Evolutionary conservation across 192 early-diverging fungal species (phyloP).

Genomic region (Mortierella alpina): DNA sequence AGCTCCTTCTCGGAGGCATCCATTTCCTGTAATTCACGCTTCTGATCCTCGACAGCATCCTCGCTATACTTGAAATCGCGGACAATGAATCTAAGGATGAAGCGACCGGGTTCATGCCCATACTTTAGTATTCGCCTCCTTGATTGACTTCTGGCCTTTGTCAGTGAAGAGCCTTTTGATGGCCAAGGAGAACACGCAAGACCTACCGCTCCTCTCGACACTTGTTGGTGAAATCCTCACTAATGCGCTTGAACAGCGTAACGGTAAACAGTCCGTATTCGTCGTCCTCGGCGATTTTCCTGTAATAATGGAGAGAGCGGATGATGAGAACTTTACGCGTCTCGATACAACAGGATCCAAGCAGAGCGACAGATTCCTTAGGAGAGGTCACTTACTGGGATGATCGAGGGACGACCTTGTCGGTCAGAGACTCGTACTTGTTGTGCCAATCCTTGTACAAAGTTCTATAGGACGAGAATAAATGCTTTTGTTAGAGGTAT

Average conservation of each 20-base stretch:
- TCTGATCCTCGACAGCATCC: conserved; percentile 79
- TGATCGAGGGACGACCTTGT: conserved; percentile 97
- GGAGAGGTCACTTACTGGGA: conserved; percentile 69
- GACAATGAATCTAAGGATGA: conserved; percentile 79
- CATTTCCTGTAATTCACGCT: conserved; percentile 76
- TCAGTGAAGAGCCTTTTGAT: conserved; percentile 5
- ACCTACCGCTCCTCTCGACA: conserved; percentile 84
- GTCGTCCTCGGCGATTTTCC: conserved; percentile 92
- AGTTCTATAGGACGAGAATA: conserved; percentile 46
- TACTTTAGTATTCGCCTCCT: too few relatives aligned
- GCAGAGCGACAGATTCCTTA: background rate
- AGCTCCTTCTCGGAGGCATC: conserved; percentile 71
- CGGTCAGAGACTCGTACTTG: conserved; percentile 90
- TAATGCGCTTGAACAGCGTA: conserved; percentile 88
- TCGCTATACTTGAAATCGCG: conserved; percentile 96
- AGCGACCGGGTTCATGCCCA: too few relatives aligned
- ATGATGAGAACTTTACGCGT: background rate
- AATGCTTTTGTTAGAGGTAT: background rate
- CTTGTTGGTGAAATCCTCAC: conserved; percentile 92
- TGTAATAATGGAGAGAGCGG: conserved; percentile 20
- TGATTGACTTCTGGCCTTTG: background rate
- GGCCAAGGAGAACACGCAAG: background rate
- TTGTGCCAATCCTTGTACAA: conserved; percentile 85
- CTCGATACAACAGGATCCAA: too few relatives aligned
- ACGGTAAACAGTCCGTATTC: conserved; percentile 94